Evolutionary conservation across 2,329 filamentous ascomycete genomes (phyloP).

Genomic region (Verticillium dahliae): DNA sequence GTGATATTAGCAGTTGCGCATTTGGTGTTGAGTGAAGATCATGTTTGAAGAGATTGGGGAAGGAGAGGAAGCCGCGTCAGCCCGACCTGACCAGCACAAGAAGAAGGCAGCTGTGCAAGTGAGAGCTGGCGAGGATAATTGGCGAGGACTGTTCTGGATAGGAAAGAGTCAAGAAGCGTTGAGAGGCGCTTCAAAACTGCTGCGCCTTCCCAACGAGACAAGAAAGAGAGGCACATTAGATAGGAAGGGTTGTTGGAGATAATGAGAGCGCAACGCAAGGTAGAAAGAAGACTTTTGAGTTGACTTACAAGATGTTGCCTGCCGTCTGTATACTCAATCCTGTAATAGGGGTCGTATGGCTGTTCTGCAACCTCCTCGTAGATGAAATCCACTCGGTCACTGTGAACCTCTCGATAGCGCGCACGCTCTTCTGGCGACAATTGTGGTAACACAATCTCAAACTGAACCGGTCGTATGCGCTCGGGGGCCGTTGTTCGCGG

Average conservation of each 20-base stretch:
- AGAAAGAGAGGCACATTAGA: too few relatives aligned
- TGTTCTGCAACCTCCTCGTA: slow-evolving; percentile 18
- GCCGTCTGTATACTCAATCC: slow-evolving; percentile 40
- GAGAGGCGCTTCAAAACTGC: too few relatives aligned
- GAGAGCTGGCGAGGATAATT: too few relatives aligned
- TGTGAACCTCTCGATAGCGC: slow-evolving; percentile 24
- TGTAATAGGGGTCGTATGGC: slow-evolving; percentile 20
- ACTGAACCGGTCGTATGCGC: background rate
- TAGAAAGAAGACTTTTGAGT: too few relatives aligned
- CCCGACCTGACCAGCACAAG: too few relatives aligned
- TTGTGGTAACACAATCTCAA: slow-evolving; percentile 25
- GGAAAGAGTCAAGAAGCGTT: too few relatives aligned
- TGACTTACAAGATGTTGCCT: slow-evolving; percentile 34
- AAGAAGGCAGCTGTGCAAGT: too few relatives aligned
- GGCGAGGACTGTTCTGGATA: too few relatives aligned
- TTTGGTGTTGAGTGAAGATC: background rate
- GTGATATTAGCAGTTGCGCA: background rate
- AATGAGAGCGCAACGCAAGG: too few relatives aligned
- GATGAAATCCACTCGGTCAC: slow-evolving; percentile 30
- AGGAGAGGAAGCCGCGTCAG: too few relatives aligned
- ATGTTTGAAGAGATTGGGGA: background rate
- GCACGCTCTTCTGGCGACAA: slow-evolving; percentile 17
- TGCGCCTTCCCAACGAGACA: too few relatives aligned
- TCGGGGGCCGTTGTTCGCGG: background rate
- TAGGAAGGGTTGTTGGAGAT: too few relatives aligned